Evolutionary conservation across 345 rosid genomes (phyloP).

Genomic region (Ceriops tagal): DNA sequence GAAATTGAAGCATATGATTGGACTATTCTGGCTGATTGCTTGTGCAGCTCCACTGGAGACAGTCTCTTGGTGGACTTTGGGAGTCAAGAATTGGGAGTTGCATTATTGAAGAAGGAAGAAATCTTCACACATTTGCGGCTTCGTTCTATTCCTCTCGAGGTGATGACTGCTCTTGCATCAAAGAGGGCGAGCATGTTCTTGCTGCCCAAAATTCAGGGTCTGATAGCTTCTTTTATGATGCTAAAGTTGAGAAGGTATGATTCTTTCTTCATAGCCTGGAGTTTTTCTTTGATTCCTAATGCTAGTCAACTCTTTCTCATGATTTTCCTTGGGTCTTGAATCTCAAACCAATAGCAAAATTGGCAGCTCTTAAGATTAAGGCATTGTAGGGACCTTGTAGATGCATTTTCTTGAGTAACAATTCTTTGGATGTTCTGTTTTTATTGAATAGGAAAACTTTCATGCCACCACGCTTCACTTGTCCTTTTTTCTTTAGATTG

Average conservation of each 20-base stretch:
- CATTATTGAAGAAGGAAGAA: conserved; percentile 13
- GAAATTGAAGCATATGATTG: not conserved
- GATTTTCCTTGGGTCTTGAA: too few relatives aligned
- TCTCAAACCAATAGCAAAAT: not conserved
- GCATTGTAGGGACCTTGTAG: not conserved
- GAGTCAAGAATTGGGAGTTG: conserved; percentile 9
- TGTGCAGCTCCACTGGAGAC: conserved; percentile 18
- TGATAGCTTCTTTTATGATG: conserved; percentile 12
- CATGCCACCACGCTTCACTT: not conserved
- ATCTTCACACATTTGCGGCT: conserved; percentile 13
- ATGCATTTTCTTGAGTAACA: too few relatives aligned
- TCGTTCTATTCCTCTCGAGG: conserved; percentile 21
- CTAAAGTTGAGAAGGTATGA: conserved; percentile 19
- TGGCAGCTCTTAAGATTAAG: not conserved
- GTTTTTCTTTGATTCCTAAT: not conserved
- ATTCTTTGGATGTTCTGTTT: too few relatives aligned
- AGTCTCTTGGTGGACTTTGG: conserved; percentile 18
- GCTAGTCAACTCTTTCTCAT: too few relatives aligned
- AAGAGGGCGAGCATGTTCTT: conserved; percentile 20
- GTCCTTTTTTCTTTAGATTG: not conserved
- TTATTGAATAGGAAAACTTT: too few relatives aligned
- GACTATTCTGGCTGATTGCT: not conserved
- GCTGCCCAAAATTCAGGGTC: conserved; percentile 6
- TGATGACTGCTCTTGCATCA: conserved; percentile 16
- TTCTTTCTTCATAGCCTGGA: not conserved